Base-by-base conservation (phyloP, 768 basidiomycete species). In the Cystofilobasidium capitatum region DNA sequence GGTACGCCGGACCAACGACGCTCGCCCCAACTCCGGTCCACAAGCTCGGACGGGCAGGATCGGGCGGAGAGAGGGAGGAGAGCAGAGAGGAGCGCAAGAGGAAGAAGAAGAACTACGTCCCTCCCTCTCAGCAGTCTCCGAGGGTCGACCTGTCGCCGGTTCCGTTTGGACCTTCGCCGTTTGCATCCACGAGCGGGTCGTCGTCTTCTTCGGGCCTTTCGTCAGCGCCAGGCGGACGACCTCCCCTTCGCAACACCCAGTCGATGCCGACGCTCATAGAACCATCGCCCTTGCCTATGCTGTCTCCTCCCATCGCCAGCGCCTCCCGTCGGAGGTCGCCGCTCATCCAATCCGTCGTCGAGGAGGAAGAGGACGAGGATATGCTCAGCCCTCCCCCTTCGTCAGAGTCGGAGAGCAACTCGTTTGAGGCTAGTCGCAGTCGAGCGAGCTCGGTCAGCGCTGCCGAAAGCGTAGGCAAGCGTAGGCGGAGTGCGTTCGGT, bases 281-380 rank as follows among this genome's bases (percentile, higher is more conserved):
- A 1, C 31, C 33, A 3, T 3, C 10, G 2, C 29, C 51, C 14
- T 20, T 20, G 8, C 29, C 51, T 26, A 2, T 55, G 2, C 51
- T 55, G 29, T 8, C 51, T 26, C 29, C 51, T 1, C 51, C 40
- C 10, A 20, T 10, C 40, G 40, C 51, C 29, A 31, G 51, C 9
- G 12, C 45, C 20, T 14, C 14, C 14, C 55, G 68, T 0, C 39
- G 60, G 2, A 54, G 68, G n/a, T 64, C 68, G 33, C 67, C 67
- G 16, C 55, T 69, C 9, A 69, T 69, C 33, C 68, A 69, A 37
- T 39, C 36, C 57, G 68, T 69, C 37, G 62, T 69, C 54, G 68
- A 69, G 36, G 68, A 69, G 57, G 68, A 69, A 36, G 68, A 69
- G 37, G 68, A 69, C 24, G 37, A 39, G 10, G 60, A 67, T 1